Base-by-base conservation (phyloP, 129 eudicot species). In the Tanacetum coccineum region DNA sequence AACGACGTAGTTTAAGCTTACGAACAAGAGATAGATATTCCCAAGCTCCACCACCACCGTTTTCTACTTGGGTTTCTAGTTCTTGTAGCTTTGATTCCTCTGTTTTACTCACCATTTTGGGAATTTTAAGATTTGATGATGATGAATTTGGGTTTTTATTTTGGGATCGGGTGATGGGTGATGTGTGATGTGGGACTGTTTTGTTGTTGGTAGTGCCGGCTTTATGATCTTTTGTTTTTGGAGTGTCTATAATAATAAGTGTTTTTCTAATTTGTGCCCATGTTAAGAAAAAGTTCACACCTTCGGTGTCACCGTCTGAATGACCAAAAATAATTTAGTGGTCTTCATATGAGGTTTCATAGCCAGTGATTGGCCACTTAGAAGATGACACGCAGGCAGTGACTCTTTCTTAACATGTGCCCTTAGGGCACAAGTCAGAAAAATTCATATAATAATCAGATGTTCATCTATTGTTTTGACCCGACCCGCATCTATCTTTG, bases 1-100 rank as follows among this genome's bases (percentile, higher is more conserved):
- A 87, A 49, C 99, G 89, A 9, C 99, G 83, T 52, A 94, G 78
- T 70, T 94, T 89, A 76, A 94, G 99, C 80, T 94, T 94, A 14
- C 95, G 87, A 19, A 89, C 87, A 64, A 89, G 91, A 30, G 75
- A 80, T 5, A 94, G 90, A 51, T 94, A 94, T 53, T 86, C 99
- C 99, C 96, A 94, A 32, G 83, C 95, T 20, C 93, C 96, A 15
- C 99, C 95, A 3, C 99, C 99, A 2, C 86, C 87, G 71, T 89
- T 85, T 32, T 94, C 99, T 3, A 84, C 99, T 72, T 94, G 97
- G 44, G 40, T 84, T 77, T 94, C 99, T 59, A 94, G 77, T 59
- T 77, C 83, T 30, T 81, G 82, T 63, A 94, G 74, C 69, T 82
- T 80, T 28, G 74, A 80, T 73, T 81, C 85, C 79, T 89, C 99